phyloP scores from a whole-genome alignment of 2,329 filamentous ascomycete species.

The Emmonsia crescens region DNA sequence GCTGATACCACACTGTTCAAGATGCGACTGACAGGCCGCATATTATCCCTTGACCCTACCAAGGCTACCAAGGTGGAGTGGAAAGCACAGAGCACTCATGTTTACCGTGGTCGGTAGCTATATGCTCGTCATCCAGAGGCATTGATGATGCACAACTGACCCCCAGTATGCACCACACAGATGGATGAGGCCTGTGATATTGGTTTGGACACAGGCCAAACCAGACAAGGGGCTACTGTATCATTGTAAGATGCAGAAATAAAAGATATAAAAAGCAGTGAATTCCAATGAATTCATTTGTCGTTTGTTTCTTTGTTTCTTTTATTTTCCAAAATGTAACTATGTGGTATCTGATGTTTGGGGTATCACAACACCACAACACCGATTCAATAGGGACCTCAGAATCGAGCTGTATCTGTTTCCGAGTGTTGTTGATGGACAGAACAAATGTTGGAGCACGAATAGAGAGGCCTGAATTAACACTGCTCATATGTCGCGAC shows the following conservation, averaged over 20 bases:
- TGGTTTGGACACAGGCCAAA: not conserved
- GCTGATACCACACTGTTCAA: not conserved
- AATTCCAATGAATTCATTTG: not conserved
- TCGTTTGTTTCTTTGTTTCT: not conserved
- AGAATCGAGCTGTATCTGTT: too few species aligned
- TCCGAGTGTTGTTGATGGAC: too few species aligned
- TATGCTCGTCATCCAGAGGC: not conserved
- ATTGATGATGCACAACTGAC: not conserved
- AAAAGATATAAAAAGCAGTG: not conserved
- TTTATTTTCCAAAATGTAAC: not conserved
- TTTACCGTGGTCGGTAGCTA: not conserved
- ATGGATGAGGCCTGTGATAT: not conserved
- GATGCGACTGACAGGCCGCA: not conserved
- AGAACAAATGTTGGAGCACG: too few species aligned
- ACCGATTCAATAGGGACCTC: too few species aligned
- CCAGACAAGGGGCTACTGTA: not conserved
- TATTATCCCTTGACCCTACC: not conserved
- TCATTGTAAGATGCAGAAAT: not conserved
- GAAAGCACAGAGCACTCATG: not conserved
- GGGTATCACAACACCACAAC: too few species aligned
- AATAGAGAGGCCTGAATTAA: not conserved
- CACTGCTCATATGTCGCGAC: not conserved
- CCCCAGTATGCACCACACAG: not conserved
- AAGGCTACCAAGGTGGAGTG: not conserved
- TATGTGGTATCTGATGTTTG: not conserved